These are phyloP conservation scores for Coemansia sp. DNA, from an alignment of 192 early-diverging fungal genomes.

Conservation along the genomic window DNA sequence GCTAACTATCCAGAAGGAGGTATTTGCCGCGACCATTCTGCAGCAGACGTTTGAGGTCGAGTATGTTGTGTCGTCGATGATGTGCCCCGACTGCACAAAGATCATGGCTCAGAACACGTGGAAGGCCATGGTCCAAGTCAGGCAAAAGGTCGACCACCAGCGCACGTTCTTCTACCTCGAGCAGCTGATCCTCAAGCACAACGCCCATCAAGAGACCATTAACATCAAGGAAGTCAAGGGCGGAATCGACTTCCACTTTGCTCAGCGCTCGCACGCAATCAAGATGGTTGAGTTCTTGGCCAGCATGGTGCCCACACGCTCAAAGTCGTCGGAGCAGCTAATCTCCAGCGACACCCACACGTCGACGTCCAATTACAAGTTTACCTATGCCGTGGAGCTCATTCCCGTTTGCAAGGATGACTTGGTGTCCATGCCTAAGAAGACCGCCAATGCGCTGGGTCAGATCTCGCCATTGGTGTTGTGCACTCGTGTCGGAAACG, in stretches of 20 bases:
- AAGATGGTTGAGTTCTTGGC: conserved; percentile 95
- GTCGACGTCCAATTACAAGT: conserved; percentile 92
- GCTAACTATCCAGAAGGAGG: conserved; percentile 98
- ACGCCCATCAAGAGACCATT: conserved; percentile 93
- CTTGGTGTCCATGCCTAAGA: conserved; percentile 80
- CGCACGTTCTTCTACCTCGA: conserved; percentile 97
- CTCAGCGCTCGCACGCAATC: conserved; percentile 81
- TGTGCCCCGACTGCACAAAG: conserved; percentile 93
- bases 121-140: conserved; percentile 96
- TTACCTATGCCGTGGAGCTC: conserved; percentile 93
- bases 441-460: conserved; percentile 79
- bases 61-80: conserved; percentile 86
- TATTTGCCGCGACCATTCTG: conserved; percentile 90
- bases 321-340: conserved; percentile 91
- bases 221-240: conserved; percentile 97
- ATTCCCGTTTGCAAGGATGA: conserved; percentile 98
- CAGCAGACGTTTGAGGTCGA: conserved; percentile 97
- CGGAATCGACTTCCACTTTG: conserved; percentile 97
- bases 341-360: conserved; percentile 95
- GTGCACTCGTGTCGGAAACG: conserved; percentile 83
- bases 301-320: conserved; percentile 80
- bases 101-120: conserved; percentile 97
- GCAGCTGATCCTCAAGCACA: conserved; percentile 98
- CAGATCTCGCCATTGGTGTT: conserved; percentile 83
- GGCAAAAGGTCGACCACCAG: conserved; percentile 98